Evolutionary conservation across 805 yeast species (phyloP).

Genomic region (Myxozyma monticola): DNA sequence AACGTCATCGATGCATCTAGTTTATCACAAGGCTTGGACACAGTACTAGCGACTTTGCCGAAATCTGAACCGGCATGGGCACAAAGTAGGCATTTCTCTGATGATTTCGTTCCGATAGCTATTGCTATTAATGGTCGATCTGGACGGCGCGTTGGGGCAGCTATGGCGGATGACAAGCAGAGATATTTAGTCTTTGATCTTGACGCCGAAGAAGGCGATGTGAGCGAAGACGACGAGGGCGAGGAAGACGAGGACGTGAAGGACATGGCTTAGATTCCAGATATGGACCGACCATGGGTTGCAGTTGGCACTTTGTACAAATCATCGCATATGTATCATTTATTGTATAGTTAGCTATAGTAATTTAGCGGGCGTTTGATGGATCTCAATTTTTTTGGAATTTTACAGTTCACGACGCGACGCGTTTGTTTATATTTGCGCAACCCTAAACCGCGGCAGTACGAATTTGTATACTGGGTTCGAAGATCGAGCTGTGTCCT

Average conservation of each 20-base stretch:
- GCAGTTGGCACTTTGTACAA: no score
- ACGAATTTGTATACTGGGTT: no score
- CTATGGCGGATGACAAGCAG: slow-evolving; percentile 27
- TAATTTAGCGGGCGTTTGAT: no score
- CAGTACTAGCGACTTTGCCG: neutral
- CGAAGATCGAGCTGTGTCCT: no score
- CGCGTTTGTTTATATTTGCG: no score
- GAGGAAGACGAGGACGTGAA: neutral
- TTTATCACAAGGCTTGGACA: neutral
- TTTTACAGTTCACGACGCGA: no score
- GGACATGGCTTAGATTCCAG: neutral
- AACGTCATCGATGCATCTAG: neutral
- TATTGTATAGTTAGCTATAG: no score
- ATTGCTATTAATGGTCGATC: slow-evolving; percentile 27
- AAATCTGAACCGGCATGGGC: slow-evolving; percentile 5
- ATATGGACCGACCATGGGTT: no score
- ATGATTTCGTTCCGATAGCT: slow-evolving; percentile 19
- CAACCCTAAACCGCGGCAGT: no score
- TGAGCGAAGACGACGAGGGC: slow-evolving; percentile 18
- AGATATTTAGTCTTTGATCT: slow-evolving; percentile 30
- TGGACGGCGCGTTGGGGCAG: slow-evolving; percentile 30
- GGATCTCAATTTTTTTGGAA: no score
- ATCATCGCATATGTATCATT: no score
- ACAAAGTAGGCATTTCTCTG: slow-evolving; percentile 8
- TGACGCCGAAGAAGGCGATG: slow-evolving; percentile 28